A percentile compares a stretch with the other conserved stretches of the same genome.
These are phyloP conservation scores for Dovyalis caffra DNA, from an alignment of 345 rosid species.

Conservation along the genomic window DNA sequence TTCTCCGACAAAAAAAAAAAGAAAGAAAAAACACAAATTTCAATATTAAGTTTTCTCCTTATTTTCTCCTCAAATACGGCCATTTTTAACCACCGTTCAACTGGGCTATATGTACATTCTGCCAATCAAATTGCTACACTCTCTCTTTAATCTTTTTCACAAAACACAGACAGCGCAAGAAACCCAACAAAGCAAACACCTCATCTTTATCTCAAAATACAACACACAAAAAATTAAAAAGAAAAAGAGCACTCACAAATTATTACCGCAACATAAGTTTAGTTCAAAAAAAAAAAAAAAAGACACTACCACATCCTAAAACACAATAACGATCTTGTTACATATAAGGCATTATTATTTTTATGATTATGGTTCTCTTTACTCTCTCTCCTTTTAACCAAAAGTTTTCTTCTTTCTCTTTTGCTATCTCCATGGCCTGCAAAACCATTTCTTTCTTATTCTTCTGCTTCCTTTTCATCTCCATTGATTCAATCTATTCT, in stretches of 20 bases:
- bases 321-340: not conserved
- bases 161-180: no score
- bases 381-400: not conserved
- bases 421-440: conserved; percentile 7
- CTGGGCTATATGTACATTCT: no score
- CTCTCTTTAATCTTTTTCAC: no score
- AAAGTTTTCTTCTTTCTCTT: not conserved
- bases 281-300: not conserved
- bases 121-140: no score
- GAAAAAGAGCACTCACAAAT: no score
- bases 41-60: no score
- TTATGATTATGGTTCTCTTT: not conserved
- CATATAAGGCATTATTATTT: not conserved
- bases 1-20: no score
- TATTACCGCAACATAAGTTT: no score
- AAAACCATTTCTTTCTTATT: not conserved
- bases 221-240: no score
- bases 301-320: not conserved
- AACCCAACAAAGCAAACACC: not conserved
- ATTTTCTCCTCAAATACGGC: no score
- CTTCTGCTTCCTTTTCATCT: conserved; percentile 7
- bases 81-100: no score
- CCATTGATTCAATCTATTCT: not conserved
- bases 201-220: no score
- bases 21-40: not conserved